Conservation (phyloP, 2,329 filamentous ascomycete species). For the Grosmannia clavigera region DNA sequence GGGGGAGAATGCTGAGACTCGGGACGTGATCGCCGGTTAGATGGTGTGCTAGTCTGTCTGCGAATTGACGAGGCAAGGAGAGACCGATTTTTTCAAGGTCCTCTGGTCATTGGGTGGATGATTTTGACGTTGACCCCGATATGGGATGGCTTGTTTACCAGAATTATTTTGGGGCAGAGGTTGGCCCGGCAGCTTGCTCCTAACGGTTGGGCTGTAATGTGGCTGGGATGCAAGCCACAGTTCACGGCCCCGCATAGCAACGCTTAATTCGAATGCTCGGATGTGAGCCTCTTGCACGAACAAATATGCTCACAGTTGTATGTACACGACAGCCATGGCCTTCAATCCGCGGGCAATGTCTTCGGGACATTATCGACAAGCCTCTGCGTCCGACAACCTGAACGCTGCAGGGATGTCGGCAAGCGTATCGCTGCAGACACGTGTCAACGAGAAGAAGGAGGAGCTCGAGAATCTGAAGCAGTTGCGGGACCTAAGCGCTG, state of each 20-base stretch:
- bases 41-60: not conserved
- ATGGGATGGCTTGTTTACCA: slow-evolving; percentile 10
- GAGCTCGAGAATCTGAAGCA: slow-evolving; percentile 71
- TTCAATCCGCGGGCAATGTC: slow-evolving; percentile 26
- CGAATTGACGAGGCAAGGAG: not conserved
- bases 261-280: not conserved
- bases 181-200: slow-evolving; percentile 12
- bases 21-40: not conserved
- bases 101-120: not conserved
- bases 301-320: not conserved
- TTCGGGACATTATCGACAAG: slow-evolving; percentile 55
- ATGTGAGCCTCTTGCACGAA: not conserved
- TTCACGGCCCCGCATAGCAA: not conserved
- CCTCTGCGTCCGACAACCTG: slow-evolving; percentile 34
- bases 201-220: slow-evolving; percentile 3
- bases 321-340: slow-evolving; percentile 7
- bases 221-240: slow-evolving; percentile 9
- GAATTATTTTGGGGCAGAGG: slow-evolving; percentile 6
- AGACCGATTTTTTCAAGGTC: not conserved
- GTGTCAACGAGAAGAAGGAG: slow-evolving; percentile 75
- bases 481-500: slow-evolving; percentile 65
- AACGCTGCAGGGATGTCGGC: slow-evolving; percentile 22
- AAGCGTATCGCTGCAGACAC: slow-evolving; percentile 60
- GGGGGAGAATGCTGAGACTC: not conserved
- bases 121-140: slow-evolving; percentile 1